Percentiles rank a stretch among this genome's conserved stretches.
These are phyloP conservation scores for Pseudonitzschia pungens DNA, from an alignment of 108 stramenopile species.

Conservation along the genomic window DNA sequence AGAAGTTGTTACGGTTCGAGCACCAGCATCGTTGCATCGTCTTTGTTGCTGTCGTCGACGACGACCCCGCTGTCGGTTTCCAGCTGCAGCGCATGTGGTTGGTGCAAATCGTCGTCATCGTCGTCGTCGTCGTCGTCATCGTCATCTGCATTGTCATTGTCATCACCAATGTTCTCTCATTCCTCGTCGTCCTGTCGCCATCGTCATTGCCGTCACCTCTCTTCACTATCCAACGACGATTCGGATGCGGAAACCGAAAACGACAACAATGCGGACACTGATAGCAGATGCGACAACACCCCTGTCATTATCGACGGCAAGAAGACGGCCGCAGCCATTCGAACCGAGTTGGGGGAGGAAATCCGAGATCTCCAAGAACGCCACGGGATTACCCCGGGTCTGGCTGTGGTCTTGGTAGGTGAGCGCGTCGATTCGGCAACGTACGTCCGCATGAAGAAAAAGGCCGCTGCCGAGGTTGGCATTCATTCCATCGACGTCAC, in stretches of 20 bases:
- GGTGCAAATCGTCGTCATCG: not conserved
- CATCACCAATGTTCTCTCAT: not conserved
- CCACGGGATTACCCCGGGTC: conserved; percentile 53
- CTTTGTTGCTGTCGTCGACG: not conserved
- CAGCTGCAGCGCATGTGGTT: too few relatives aligned
- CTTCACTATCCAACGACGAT: not conserved
- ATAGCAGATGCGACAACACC: not conserved
- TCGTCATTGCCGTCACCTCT: conserved; percentile 1
- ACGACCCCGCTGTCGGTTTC: not conserved
- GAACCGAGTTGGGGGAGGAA: conserved; percentile 59
- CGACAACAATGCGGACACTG: not conserved
- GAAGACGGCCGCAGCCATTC: conserved; percentile 69
- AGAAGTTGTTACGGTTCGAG: not conserved
- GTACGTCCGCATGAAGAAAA: conserved; percentile 96
- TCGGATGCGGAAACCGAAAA: conserved; percentile 50
- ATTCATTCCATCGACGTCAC: conserved; percentile 73
- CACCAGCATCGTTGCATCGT: not conserved
- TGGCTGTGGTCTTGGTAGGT: conserved; percentile 92
- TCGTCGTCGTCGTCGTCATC: not conserved
- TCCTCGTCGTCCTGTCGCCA: conserved; percentile 1
- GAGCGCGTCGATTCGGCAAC: conserved; percentile 84
- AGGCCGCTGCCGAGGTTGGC: conserved; percentile 84
- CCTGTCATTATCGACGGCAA: conserved; percentile 79
- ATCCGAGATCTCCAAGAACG: conserved; percentile 34
- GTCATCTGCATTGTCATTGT: not conserved